These are phyloP conservation scores for Clausena lansium DNA, from an alignment of 345 rosid genomes.

Conservation along the genomic window DNA sequence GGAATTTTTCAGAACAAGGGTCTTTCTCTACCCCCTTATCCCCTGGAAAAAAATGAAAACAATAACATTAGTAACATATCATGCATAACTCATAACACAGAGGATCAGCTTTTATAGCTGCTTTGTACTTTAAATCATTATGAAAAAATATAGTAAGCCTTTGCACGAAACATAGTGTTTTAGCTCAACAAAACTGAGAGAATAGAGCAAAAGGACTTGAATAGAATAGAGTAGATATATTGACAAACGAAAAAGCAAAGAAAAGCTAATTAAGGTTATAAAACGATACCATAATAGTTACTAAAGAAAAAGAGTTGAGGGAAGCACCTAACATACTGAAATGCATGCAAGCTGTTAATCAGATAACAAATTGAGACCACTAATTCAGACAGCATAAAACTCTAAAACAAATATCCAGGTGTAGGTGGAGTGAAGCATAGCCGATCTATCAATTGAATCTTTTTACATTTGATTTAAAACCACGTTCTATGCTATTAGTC, in stretches of 20 bases:
- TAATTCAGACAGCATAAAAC: neutral
- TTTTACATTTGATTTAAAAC: neutral
- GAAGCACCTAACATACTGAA: neutral
- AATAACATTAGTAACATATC: neutral
- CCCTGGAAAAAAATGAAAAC: neutral
- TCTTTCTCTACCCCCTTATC: too few species aligned
- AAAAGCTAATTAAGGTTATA: constrained; percentile 5
- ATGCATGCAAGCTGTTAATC: neutral
- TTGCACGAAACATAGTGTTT: neutral
- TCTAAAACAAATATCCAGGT: neutral
- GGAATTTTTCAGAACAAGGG: neutral
- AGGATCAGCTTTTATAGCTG: constrained; percentile 96
- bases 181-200: neutral
- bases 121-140: constrained; percentile 74
- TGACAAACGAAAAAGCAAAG: neutral
- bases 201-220: neutral
- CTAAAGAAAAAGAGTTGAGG: neutral
- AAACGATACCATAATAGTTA: neutral
- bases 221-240: neutral
- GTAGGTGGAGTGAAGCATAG: neutral
- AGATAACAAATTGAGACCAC: neutral
- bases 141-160: constrained; percentile 12
- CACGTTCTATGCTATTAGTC: neutral
- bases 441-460: neutral
- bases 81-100: constrained; percentile 86